Conservation (phyloP, 2,329 filamentous ascomycete genomes). For the Xylaria sp. region DNA sequence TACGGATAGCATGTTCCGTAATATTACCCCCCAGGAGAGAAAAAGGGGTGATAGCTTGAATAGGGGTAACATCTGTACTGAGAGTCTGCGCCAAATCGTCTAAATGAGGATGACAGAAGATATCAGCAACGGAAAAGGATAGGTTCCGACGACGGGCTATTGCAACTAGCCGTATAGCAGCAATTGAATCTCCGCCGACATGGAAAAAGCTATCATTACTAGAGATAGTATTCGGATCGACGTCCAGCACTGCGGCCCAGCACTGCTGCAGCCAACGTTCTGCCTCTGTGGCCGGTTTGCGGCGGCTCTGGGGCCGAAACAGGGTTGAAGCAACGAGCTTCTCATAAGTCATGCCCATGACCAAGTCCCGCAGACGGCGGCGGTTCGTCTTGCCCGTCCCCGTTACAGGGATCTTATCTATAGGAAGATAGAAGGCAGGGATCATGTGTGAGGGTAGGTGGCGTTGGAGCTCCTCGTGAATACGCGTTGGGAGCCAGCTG, state of each 20-base stretch:
- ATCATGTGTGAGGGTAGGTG: constrained; percentile 1
- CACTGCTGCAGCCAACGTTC: constrained; percentile 1
- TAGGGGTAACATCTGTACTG: neutral
- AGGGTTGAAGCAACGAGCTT: constrained; percentile 1
- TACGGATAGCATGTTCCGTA: neutral
- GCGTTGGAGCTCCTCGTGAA: constrained; percentile 7
- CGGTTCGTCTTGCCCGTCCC: neutral
- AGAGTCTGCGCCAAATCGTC: constrained; percentile 1
- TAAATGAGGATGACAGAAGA: neutral
- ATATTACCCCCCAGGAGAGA: constrained; percentile 2
- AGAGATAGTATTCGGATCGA: neutral
- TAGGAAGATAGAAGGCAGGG: constrained; percentile 1
- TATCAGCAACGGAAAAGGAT: constrained; percentile 1
- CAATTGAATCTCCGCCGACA: neutral
- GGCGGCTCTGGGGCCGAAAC: neutral
- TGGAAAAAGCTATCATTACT: neutral
- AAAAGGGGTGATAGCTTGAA: neutral
- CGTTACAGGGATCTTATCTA: constrained; percentile 1
- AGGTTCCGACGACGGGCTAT: constrained; percentile 1
- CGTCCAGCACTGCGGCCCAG: neutral
- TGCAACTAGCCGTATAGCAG: neutral
- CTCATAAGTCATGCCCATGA: constrained; percentile 1
- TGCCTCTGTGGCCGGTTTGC: neutral
- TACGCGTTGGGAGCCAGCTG: constrained; percentile 5
- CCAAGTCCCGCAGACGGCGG: neutral